Conservation (phyloP, 2,329 filamentous ascomycete genomes). For the Hymenoscyphus infarciens region DNA sequence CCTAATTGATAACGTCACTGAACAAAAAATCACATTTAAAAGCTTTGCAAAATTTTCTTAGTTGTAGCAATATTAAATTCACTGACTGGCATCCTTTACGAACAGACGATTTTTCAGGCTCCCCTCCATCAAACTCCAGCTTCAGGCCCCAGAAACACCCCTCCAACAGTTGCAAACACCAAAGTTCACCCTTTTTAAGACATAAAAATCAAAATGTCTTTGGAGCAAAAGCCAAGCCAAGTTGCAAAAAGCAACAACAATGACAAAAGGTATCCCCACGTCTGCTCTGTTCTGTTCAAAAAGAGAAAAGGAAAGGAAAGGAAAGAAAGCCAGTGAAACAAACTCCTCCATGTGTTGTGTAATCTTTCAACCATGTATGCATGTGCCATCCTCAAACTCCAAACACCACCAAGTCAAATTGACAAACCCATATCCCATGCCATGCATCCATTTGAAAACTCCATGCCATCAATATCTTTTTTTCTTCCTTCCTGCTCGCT, state of each 20-base stretch:
- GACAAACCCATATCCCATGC: neutral
- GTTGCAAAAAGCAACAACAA: neutral
- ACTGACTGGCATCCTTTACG: neutral
- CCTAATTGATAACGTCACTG: neutral
- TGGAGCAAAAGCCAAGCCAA: neutral
- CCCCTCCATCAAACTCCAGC: neutral
- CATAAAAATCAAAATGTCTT: neutral
- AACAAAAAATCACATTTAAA: neutral
- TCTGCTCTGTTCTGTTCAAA: neutral
- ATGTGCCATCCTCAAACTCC: constrained; percentile 6
- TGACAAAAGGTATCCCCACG: neutral
- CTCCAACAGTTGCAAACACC: neutral
- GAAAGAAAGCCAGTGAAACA: neutral
- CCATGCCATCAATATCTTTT: constrained; percentile 1
- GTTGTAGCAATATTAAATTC: constrained; percentile 1
- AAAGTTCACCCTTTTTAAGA: neutral
- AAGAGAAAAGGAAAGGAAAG: neutral
- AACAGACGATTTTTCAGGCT: neutral
- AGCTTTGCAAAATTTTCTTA: neutral
- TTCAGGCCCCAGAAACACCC: neutral
- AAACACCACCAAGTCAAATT: constrained; percentile 9
- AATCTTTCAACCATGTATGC: neutral
- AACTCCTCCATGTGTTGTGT: neutral
- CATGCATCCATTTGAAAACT: neutral
- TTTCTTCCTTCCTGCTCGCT: neutral